Conservation (phyloP, 495 filamentous ascomycete genomes). For the Lophiostoma macrostomum region DNA sequence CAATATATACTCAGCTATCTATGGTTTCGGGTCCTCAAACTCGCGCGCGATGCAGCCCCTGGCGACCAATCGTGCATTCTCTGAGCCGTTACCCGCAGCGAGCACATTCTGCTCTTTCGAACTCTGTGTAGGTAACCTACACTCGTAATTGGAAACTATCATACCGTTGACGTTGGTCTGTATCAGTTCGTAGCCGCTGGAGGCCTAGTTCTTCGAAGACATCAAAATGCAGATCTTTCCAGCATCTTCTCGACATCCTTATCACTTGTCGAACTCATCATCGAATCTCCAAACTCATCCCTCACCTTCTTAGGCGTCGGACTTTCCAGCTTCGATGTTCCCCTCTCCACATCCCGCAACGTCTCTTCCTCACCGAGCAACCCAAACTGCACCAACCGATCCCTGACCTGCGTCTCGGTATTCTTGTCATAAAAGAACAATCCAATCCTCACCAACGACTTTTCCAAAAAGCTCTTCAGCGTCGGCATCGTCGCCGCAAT, state of each 20-base stretch:
- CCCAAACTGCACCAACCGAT: conserved; percentile 14
- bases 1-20: too few species aligned
- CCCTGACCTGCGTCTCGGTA: conserved; percentile 2
- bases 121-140: too few species aligned
- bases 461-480: conserved; percentile 16
- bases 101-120: too few species aligned
- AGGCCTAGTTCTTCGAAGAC: too few species aligned
- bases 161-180: too few species aligned
- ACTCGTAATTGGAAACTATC: too few species aligned
- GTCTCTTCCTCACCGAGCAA: conserved; percentile 8
- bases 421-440: conserved; percentile 24
- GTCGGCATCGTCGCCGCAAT: conserved; percentile 25
- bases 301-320: conserved; percentile 4
- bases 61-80: too few species aligned
- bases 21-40: too few species aligned
- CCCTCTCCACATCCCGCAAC: not conserved
- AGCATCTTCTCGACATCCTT: conserved; percentile 10
- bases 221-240: not conserved
- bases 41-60: too few species aligned
- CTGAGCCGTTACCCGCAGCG: too few species aligned
- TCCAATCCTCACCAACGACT: conserved; percentile 6
- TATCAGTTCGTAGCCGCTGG: too few species aligned
- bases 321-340: not conserved
- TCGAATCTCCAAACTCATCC: conserved; percentile 20
- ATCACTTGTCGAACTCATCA: not conserved